Percentiles rank a stretch among this genome's conserved stretches.
Evolutionary conservation across 2,329 filamentous ascomycete genomes (phyloP).

Genomic region (Lithohypha guttulata): DNA sequence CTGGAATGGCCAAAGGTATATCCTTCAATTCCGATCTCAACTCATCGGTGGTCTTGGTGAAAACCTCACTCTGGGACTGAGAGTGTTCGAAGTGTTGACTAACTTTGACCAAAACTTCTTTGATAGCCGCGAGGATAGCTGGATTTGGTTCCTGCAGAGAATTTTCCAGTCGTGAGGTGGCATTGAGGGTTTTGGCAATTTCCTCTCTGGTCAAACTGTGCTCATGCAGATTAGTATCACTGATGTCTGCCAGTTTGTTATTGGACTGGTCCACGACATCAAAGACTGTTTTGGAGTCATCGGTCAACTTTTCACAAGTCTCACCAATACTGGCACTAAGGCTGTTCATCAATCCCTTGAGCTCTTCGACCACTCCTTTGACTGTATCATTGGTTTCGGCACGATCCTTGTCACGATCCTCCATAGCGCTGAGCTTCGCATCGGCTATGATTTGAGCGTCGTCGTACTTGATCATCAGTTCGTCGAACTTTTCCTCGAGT

Average conservation of each 20-base stretch:
- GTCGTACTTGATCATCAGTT: constrained; percentile 78
- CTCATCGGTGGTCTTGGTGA: constrained; percentile 56
- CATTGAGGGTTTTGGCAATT: constrained; percentile 60
- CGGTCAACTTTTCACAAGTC: constrained; percentile 73
- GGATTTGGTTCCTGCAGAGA: constrained; percentile 77
- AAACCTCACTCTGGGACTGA: constrained; percentile 81
- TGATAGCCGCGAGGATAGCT: constrained; percentile 74
- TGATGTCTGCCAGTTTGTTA: constrained; percentile 59
- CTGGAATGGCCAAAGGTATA: constrained; percentile 42
- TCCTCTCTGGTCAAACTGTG: constrained; percentile 76
- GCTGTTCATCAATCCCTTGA: constrained; percentile 75
- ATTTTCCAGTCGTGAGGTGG: constrained; percentile 64
- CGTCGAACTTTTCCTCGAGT: constrained; percentile 67
- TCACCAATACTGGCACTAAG: constrained; percentile 72
- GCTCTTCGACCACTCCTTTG: constrained; percentile 73
- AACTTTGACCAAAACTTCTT: constrained; percentile 73
- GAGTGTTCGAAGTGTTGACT: constrained; percentile 83
- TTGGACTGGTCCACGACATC: constrained; percentile 70
- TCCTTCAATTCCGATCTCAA: constrained; percentile 46
- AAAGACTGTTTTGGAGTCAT: constrained; percentile 80
- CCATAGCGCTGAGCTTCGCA: constrained; percentile 60
- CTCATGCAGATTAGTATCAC: constrained; percentile 62
- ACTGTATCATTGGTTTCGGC: constrained; percentile 63
- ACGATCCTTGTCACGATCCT: constrained; percentile 61
- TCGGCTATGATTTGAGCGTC: constrained; percentile 67